phyloP scores from a whole-genome alignment of 2,329 filamentous ascomycete genomes.

The Exophiala dermatitidis region DNA sequence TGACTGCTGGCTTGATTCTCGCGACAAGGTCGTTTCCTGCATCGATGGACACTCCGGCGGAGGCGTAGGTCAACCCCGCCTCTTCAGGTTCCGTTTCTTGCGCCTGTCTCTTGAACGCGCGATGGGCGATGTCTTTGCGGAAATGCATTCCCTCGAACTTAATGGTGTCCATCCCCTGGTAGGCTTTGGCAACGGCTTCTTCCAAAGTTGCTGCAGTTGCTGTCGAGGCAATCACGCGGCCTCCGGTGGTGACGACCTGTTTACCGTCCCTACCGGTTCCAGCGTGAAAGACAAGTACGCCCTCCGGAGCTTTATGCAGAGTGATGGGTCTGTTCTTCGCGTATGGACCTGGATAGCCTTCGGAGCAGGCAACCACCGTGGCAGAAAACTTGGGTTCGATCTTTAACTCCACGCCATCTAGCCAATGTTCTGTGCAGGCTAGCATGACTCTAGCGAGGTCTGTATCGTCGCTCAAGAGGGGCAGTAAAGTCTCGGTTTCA shows the following conservation, averaged over 20 bases:
- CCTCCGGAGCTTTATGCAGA: slow-evolving; percentile 48
- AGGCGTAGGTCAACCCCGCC: slow-evolving; percentile 69
- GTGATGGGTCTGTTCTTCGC: slow-evolving; percentile 64
- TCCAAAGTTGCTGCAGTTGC: slow-evolving; percentile 68
- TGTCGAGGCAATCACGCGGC: slow-evolving; percentile 88
- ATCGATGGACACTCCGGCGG: slow-evolving; percentile 89
- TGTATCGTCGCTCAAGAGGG: slow-evolving; percentile 64
- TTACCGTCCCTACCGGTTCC: slow-evolving; percentile 58
- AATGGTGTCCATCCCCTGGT: slow-evolving; percentile 71
- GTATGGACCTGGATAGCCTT: slow-evolving; percentile 83
- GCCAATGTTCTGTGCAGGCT: slow-evolving; percentile 68
- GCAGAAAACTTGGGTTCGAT: slow-evolving; percentile 67
- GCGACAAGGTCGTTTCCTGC: slow-evolving; percentile 88
- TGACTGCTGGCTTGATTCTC: slow-evolving; percentile 84
- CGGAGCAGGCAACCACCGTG: slow-evolving; percentile 88
- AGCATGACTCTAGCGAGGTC: slow-evolving; percentile 86
- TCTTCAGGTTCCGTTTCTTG: slow-evolving; percentile 12
- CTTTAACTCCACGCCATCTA: slow-evolving; percentile 62
- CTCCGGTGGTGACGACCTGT: slow-evolving; percentile 69
- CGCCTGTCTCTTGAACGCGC: slow-evolving; percentile 39
- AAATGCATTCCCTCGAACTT: slow-evolving; percentile 85
- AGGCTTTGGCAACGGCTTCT: slow-evolving; percentile 80
- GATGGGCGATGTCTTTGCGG: slow-evolving; percentile 84
- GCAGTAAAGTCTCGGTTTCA: slow-evolving; percentile 77
- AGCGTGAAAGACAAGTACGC: slow-evolving; percentile 81